These are phyloP conservation scores for Suillus weaverae DNA, from an alignment of 768 basidiomycete genomes.

Conservation along the genomic window DNA sequence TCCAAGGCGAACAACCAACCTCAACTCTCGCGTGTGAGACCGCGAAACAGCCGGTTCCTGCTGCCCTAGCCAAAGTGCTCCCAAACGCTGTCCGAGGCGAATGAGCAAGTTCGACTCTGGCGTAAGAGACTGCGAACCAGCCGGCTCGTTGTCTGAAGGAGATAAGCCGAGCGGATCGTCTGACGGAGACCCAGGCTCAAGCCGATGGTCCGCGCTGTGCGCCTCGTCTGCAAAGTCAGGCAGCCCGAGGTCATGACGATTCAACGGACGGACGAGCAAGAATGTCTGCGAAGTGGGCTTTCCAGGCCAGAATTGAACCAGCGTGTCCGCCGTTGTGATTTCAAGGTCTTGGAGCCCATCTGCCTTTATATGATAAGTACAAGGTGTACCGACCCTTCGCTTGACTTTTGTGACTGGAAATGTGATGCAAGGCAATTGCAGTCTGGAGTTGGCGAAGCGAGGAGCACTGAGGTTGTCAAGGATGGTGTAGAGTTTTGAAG, in stretches of 20 bases:
- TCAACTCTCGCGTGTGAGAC: neutral
- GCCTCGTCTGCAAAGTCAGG: neutral
- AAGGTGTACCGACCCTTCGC: neutral
- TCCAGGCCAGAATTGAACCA: neutral
- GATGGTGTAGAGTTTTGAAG: neutral
- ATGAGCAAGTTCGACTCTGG: neutral
- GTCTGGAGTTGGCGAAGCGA: neutral
- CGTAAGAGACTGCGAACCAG: neutral
- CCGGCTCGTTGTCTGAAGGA: neutral
- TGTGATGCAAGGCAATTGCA: neutral
- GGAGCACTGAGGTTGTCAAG: neutral
- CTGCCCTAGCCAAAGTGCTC: neutral
- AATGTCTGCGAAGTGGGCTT: neutral
- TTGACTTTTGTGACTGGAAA: neutral
- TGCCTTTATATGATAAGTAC: neutral
- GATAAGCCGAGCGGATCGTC: too few relatives aligned
- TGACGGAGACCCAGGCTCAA: neutral
- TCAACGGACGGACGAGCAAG: neutral
- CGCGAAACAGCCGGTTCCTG: neutral
- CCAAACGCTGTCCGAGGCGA: neutral
- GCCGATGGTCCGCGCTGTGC: neutral
- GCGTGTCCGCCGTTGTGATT: neutral
- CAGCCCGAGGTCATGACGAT: neutral
- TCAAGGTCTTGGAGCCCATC: neutral
- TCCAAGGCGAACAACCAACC: neutral